phyloP scores from a whole-genome alignment of 257 asterid genomes.

The Capsicum pubescens region DNA sequence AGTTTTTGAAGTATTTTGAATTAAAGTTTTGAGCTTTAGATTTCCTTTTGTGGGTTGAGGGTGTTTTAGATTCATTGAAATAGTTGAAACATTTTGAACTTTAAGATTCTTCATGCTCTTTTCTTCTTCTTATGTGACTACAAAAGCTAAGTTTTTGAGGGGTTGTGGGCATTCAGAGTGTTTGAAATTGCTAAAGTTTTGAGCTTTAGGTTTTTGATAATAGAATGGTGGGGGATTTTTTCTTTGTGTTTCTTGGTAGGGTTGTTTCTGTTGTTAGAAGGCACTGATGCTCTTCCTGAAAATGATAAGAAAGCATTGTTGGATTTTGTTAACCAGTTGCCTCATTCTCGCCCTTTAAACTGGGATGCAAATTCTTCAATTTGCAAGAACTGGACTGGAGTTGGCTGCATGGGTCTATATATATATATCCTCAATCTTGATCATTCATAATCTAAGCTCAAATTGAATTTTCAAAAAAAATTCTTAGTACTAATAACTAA shows the following conservation, averaged over 20 bases:
- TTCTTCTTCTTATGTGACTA: conserved; percentile 1
- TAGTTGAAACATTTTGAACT: background rate
- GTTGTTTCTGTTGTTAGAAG: conserved; percentile 38
- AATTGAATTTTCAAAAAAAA: too few relatives aligned
- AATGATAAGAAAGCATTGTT: conserved; percentile 77
- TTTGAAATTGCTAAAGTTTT: conserved; percentile 21
- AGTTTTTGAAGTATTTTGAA: too few relatives aligned
- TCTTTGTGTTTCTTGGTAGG: conserved; percentile 44
- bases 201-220: conserved; percentile 37
- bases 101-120: conserved; percentile 21
- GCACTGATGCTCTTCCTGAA: conserved; percentile 46
- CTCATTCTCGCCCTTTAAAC: conserved; percentile 61
- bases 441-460: conserved; percentile 48
- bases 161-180: background rate
- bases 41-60: too few relatives aligned
- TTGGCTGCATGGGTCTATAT: too few relatives aligned
- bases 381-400: conserved; percentile 82
- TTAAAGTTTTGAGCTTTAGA: too few relatives aligned
- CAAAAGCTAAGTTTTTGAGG: background rate
- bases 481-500: background rate
- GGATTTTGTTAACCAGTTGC: conserved; percentile 56
- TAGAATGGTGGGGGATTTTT: conserved; percentile 50
- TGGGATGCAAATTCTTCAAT: conserved; percentile 58
- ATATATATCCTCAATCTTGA: conserved; percentile 51
- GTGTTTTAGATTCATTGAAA: too few relatives aligned